Evolutionary conservation across 2,329 filamentous ascomycete species (phyloP).

Genomic region (Sporothrix brunneoviolacea): DNA sequence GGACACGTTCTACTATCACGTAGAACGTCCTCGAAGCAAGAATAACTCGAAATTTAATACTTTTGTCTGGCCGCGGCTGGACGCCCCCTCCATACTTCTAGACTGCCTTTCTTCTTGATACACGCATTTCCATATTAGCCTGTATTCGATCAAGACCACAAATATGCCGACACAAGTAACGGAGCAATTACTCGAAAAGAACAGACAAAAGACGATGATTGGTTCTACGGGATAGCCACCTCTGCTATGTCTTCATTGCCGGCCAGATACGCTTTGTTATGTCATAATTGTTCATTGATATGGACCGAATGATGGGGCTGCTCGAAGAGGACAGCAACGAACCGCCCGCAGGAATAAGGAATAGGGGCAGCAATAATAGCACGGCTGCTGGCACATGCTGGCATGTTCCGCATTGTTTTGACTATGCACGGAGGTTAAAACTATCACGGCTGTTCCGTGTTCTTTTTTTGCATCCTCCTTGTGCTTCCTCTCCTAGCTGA

Average conservation of each 20-base stretch:
- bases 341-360: too few relatives aligned
- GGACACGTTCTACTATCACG: too few relatives aligned
- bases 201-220: not conserved
- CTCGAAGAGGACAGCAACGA: slow-evolving; percentile 1
- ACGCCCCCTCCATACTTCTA: too few relatives aligned
- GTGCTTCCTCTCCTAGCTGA: too few relatives aligned
- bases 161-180: not conserved
- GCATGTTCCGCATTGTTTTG: too few relatives aligned
- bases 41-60: too few relatives aligned
- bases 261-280: not conserved
- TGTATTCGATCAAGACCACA: not conserved
- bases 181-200: not conserved
- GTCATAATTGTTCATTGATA: not conserved
- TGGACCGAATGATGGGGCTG: not conserved
- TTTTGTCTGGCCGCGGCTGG: too few relatives aligned
- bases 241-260: too few relatives aligned
- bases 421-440: too few relatives aligned
- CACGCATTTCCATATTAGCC: slow-evolving; percentile 9
- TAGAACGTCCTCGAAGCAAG: too few relatives aligned
- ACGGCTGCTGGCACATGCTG: not conserved
- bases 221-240: not conserved
- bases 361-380: too few relatives aligned
- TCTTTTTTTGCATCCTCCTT: not conserved
- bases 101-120: too few relatives aligned
- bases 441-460: not conserved